Evolutionary conservation across 768 basidiomycete species (phyloP), one percentile per base, ranked within the genome.

Genomic region (Melanogaster broomeanus): DNA sequence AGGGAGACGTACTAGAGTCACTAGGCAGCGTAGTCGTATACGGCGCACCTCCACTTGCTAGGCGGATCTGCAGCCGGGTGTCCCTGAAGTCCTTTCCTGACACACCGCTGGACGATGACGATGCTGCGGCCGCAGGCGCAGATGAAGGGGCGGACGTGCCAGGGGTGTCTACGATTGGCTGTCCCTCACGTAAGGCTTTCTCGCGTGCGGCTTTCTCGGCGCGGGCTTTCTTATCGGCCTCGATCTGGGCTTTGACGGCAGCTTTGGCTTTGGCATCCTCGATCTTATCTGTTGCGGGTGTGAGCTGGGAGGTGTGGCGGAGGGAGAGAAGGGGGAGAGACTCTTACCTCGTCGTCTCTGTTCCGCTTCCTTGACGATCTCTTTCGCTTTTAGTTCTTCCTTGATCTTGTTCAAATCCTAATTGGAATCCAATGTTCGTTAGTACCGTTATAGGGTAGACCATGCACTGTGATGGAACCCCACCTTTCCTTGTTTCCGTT

Each of bases 231-330:
- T 94, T 98, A 75, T 97, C 95, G 0, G 87, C 90, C 69, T 95
- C 94, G 58, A 98, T 97, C 67, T 97, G 94, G 1, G 89, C 91
- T 65, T 93, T 93, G 63, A 98, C 77, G 1, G 90, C 89, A 3
- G 90, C 91, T 56, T 76, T 84, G 2, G 93, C 95, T 61, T 85
- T 86, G 11, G 85, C 85, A 43, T 98, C 96, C 45, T 88, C 90
- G 35, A 92, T 63, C 73, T 98, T 98, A 62, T 98, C 96, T 95
- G 62, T 15, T 16, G 13, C 22, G 19, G 1, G 16, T 21, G 53
- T 48, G 33, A 24, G 21, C 15, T 13, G 6, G 2, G 13, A 2
- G 34, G 2, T 8, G 19, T 15, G 5, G 30, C 22, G 44, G 7
- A 27, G 16, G 42, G 12, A 13, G 24, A 28, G 21, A 9, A 22